Evolutionary conservation across 768 basidiomycete genomes (phyloP).

Genomic region (Auriscalpium vulgare): DNA sequence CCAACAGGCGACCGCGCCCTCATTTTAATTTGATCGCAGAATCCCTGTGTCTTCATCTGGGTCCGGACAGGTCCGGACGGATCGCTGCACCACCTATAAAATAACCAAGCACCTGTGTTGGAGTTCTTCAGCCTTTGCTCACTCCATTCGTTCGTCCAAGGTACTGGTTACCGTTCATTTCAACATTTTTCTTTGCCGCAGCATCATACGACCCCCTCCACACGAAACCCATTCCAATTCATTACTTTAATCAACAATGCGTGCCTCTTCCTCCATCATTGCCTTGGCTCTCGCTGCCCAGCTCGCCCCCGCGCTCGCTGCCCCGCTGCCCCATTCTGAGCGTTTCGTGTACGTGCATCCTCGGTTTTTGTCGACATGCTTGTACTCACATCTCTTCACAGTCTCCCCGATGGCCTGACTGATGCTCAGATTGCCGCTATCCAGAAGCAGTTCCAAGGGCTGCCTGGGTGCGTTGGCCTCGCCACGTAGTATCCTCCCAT

Average conservation of each 20-base stretch:
- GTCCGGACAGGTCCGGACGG: no score
- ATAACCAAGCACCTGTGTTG: no score
- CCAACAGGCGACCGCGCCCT: no score
- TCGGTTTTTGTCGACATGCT: not conserved
- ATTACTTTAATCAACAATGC: not conserved
- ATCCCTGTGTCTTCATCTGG: no score
- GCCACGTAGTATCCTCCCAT: not conserved
- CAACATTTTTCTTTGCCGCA: not conserved
- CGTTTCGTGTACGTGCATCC: not conserved
- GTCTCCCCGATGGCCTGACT: not conserved
- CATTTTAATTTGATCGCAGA: no score
- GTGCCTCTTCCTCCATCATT: not conserved
- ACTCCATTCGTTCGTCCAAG: not conserved
- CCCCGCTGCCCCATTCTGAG: not conserved
- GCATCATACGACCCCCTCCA: not conserved
- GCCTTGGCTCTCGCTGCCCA: not conserved
- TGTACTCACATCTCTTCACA: not conserved
- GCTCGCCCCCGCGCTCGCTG: not conserved
- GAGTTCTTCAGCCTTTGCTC: not conserved
- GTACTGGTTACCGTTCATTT: not conserved
- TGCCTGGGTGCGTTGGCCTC: not conserved
- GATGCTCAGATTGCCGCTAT: not conserved
- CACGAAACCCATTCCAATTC: not conserved
- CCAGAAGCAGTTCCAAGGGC: not conserved
- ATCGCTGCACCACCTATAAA: no score